Evolutionary conservation across 176 grass and related monocot genomes (phyloP).

Genomic region (Paspalum notatum): DNA sequence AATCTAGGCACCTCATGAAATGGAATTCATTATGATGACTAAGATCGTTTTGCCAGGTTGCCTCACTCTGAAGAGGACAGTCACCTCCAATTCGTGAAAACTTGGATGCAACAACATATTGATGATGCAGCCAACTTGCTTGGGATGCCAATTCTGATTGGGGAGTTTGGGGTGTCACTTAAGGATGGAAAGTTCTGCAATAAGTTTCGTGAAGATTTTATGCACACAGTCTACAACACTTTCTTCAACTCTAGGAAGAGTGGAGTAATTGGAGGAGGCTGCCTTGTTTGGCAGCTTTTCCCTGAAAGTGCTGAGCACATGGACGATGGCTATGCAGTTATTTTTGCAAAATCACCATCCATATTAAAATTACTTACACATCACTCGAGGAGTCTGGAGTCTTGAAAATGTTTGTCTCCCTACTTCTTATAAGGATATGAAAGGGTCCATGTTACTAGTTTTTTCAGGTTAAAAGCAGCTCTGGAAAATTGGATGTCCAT

Average conservation of each 20-base stretch:
- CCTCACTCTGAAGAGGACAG: constrained; percentile 48
- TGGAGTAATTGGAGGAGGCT: constrained; percentile 69
- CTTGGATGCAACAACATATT: constrained; percentile 83
- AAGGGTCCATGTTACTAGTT: background rate
- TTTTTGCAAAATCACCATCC: constrained; percentile 64
- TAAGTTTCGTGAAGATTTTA: constrained; percentile 66
- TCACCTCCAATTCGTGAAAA: constrained; percentile 68
- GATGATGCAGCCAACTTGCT: constrained; percentile 71
- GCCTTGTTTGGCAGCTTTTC: constrained; percentile 89
- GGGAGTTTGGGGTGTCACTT: constrained; percentile 82
- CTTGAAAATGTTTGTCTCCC: constrained; percentile 14
- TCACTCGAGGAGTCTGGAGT: constrained; percentile 56
- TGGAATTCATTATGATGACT: background rate
- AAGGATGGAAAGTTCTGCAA: constrained; percentile 62
- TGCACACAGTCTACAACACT: constrained; percentile 61
- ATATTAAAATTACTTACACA: constrained; percentile 49
- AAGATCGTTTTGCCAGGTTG: constrained; percentile 55
- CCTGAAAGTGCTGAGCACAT: constrained; percentile 80
- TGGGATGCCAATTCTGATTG: constrained; percentile 69
- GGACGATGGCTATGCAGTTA: constrained; percentile 84
- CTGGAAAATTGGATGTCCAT: constrained; percentile 3
- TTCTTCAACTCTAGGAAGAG: constrained; percentile 55
- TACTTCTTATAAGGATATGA: background rate
- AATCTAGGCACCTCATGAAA: constrained; percentile 17
- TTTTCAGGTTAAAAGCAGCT: constrained; percentile 17